These are phyloP conservation scores for Lagerstroemia speciosa DNA, from an alignment of 345 rosid genomes.

Conservation along the genomic window DNA sequence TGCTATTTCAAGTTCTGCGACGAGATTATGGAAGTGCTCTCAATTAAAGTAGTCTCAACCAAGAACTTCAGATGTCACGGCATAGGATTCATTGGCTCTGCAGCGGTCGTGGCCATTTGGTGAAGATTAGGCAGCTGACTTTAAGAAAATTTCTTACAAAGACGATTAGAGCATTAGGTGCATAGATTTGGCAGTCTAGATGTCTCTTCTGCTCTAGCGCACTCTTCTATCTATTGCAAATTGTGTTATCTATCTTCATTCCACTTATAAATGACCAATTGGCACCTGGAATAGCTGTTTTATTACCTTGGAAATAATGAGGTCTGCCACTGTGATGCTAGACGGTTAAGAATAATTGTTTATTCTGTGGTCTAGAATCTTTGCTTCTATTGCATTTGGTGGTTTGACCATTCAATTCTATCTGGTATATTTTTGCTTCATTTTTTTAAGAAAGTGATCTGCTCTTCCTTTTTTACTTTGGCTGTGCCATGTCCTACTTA, in stretches of 20 bases:
- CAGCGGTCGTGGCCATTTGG: background rate
- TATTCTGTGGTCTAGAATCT: background rate
- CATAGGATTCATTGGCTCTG: background rate
- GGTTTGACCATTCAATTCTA: background rate
- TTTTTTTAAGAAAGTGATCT: background rate
- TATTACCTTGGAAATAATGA: background rate
- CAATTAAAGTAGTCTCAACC: background rate
- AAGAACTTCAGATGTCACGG: background rate
- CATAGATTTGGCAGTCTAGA: background rate
- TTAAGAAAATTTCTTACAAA: background rate
- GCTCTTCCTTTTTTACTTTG: background rate
- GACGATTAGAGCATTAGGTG: background rate
- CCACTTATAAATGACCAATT: background rate
- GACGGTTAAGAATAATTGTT: background rate
- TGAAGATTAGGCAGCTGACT: background rate
- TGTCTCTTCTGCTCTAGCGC: background rate
- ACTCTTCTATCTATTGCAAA: background rate
- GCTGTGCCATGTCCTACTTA: slow-evolving; percentile 3
- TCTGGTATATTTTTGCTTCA: background rate
- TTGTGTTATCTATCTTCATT: background rate
- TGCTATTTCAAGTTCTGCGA: background rate
- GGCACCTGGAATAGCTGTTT: background rate
- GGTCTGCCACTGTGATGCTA: background rate
- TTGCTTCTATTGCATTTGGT: background rate
- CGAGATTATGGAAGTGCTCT: background rate